These are phyloP conservation scores for Morella rubra DNA, from an alignment of 306 rosid species.

Conservation along the genomic window DNA sequence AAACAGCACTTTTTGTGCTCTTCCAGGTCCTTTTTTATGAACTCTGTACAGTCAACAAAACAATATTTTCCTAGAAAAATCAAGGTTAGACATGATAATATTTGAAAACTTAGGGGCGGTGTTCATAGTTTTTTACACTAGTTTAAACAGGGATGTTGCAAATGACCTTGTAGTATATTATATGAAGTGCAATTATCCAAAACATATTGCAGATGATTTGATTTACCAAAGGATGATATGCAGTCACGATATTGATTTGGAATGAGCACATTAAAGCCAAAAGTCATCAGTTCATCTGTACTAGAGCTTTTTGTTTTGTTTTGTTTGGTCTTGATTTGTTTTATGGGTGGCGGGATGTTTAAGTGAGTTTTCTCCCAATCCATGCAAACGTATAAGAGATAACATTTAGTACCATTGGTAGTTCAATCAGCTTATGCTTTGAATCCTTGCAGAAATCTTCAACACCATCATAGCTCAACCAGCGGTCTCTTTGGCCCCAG, in stretches of 20 bases:
- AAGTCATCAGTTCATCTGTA: neutral
- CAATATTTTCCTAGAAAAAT: neutral
- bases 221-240: neutral
- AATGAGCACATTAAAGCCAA: neutral
- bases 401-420: conserved; percentile 56
- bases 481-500: conserved; percentile 91
- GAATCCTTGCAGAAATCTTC: conserved; percentile 76
- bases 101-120: neutral
- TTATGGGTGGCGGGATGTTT: neutral
- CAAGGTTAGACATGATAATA: neutral
- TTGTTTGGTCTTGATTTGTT: neutral
- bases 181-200: neutral
- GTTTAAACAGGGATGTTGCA: neutral
- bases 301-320: neutral
- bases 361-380: neutral
- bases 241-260: neutral
- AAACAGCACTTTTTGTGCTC: neutral
- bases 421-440: conserved; percentile 52
- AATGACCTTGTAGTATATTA: neutral
- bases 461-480: conserved; percentile 83
- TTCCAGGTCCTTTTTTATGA: neutral
- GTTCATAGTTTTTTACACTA: neutral
- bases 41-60: neutral
- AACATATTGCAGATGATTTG: neutral
- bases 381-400: conserved; percentile 20